Conservation (phyloP, 2,329 filamentous ascomycete species). For the Talaromyces marneffei region DNA sequence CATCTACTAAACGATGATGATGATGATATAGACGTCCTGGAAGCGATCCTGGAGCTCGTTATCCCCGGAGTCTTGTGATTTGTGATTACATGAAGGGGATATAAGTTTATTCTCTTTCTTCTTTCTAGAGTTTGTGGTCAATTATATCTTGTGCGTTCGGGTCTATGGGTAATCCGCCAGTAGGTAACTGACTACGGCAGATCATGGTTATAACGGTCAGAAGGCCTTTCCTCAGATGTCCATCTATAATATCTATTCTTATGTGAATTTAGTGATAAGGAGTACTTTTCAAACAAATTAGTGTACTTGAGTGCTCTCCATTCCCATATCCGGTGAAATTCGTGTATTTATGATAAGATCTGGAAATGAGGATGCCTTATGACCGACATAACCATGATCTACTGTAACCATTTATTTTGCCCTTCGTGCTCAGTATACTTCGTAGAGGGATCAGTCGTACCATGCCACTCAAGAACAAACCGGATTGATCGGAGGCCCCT, state of each 20-base stretch:
- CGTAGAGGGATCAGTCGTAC: no score
- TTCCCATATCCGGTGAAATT: no score
- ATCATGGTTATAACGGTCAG: background rate
- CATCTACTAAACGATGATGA: background rate
- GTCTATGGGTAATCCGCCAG: background rate
- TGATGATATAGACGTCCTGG: conserved; percentile 8
- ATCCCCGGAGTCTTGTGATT: conserved; percentile 10
- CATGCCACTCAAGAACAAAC: background rate
- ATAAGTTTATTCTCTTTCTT: background rate
- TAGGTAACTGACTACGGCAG: background rate
- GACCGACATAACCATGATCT: background rate
- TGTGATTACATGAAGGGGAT: background rate
- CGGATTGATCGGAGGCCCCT: background rate
- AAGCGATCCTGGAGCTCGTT: conserved; percentile 9
- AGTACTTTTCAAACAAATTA: no score
- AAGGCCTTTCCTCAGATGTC: no score
- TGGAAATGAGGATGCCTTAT: background rate
- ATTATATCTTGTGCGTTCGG: background rate
- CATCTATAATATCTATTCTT: no score
- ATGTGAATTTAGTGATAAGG: no score
- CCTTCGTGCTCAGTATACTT: no score
- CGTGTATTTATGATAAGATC: no score
- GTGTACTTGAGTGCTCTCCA: no score
- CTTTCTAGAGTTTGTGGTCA: background rate
- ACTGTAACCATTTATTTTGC: no score